A percentile compares a stretch with the other conserved stretches of the same genome.
phyloP scores from a whole-genome alignment of 305 asterid species.

The Solanum hybrid region DNA sequence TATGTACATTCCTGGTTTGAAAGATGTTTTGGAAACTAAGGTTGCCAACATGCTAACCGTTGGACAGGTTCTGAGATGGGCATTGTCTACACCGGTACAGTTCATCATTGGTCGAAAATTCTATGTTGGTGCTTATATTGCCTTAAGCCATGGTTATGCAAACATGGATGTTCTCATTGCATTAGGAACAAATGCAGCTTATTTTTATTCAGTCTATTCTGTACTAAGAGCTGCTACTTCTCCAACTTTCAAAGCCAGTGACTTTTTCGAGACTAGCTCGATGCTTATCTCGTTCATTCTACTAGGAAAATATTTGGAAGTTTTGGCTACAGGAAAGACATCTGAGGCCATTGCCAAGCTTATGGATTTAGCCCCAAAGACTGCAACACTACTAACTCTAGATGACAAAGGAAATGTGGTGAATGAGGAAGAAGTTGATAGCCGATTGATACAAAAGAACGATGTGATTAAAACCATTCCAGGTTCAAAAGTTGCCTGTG shows the following conservation, averaged over 20 bases:
- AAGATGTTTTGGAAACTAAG: conserved; percentile 34
- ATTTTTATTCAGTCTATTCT: conserved; percentile 71
- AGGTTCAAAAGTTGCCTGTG: conserved; percentile 45
- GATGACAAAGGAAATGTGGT: conserved; percentile 41
- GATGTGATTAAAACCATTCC: conserved; percentile 50
- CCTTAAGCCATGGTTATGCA: conserved; percentile 59
- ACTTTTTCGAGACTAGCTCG: conserved; percentile 56
- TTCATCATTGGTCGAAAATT: conserved; percentile 71
- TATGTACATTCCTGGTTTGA: conserved; percentile 65
- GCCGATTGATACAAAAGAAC: conserved; percentile 32
- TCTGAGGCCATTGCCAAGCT: conserved; percentile 71
- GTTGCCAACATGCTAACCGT: conserved; percentile 47
- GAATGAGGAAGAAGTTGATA: conserved; percentile 43
- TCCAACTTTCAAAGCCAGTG: conserved; percentile 33
- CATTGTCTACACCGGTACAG: conserved; percentile 68
- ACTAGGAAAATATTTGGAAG: conserved; percentile 52
- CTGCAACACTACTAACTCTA: conserved; percentile 36
- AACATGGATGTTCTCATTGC: conserved; percentile 82
- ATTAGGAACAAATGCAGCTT: conserved; percentile 76
- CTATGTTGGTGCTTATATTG: conserved; percentile 54
- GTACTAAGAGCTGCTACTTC: conserved; percentile 54
- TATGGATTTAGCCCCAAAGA: conserved; percentile 60
- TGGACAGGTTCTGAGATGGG: conserved; percentile 58
- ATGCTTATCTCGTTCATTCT: conserved; percentile 52
- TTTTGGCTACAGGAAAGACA: conserved; percentile 50